Evolutionary conservation across 208 protist genomes (phyloP).

Genomic region (Leptomonas seymouri): DNA sequence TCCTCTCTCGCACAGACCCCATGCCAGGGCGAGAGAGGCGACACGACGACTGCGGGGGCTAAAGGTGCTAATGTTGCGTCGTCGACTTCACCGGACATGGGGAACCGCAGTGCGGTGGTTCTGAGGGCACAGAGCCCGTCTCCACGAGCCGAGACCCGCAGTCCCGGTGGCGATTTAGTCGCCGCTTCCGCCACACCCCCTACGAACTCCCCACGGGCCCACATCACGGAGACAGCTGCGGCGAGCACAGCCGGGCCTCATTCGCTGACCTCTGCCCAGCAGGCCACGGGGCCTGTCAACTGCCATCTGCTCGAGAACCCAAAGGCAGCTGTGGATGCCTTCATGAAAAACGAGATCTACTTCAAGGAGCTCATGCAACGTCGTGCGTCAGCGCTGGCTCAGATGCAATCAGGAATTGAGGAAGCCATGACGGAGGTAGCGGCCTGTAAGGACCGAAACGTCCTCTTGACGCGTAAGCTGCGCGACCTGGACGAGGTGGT

Average conservation of each 20-base stretch:
- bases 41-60: neutral
- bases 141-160: slow-evolving; percentile 10
- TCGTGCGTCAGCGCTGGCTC: slow-evolving; percentile 55
- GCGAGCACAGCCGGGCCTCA: neutral
- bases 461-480: slow-evolving; percentile 58
- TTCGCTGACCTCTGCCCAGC: slow-evolving; percentile 31
- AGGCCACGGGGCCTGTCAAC: slow-evolving; percentile 22
- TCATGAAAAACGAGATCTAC: slow-evolving; percentile 88
- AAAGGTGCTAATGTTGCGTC: neutral
- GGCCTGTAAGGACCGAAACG: slow-evolving; percentile 72
- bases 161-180: neutral
- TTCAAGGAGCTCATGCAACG: slow-evolving; percentile 82
- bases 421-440: slow-evolving; percentile 62
- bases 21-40: neutral
- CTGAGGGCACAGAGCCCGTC: slow-evolving; percentile 13
- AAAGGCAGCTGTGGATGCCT: slow-evolving; percentile 62
- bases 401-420: slow-evolving; percentile 64
- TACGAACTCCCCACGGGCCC: neutral
- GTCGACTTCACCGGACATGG: slow-evolving; percentile 19
- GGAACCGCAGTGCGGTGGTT: slow-evolving; percentile 1
- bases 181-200: slow-evolving; percentile 1
- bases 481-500: slow-evolving; percentile 68
- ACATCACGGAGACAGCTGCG: too few relatives aligned
- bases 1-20: neutral
- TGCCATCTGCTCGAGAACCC: slow-evolving; percentile 55